Evolutionary conservation across 129 eudicot species (phyloP).

Genomic region (Chrysanthemum makinoi): DNA sequence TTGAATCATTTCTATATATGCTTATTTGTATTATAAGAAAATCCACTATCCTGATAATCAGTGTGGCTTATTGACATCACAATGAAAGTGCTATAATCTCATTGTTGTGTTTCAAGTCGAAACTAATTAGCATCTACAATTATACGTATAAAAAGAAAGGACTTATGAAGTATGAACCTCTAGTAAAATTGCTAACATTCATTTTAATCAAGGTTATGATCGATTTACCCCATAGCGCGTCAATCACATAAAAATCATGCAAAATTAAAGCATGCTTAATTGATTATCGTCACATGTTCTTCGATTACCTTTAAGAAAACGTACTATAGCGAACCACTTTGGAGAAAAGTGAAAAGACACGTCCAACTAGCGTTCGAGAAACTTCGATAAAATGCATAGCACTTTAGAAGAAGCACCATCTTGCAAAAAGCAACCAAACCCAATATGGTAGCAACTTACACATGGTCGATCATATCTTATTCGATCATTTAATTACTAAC

Average conservation of each 20-base stretch:
- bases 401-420: background rate
- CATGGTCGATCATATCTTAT: background rate
- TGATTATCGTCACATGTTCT: conserved; percentile 7
- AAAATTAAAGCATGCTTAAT: conserved; percentile 4
- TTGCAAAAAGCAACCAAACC: conserved; percentile 9
- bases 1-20: background rate
- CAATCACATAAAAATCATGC: background rate
- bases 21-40: too few relatives aligned
- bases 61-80: too few relatives aligned
- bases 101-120: too few relatives aligned
- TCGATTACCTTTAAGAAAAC: background rate
- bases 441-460: conserved; percentile 1
- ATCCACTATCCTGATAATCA: too few relatives aligned
- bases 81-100: too few relatives aligned
- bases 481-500: background rate
- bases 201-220: too few relatives aligned
- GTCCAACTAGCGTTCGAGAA: conserved; percentile 15
- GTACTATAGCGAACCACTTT: conserved; percentile 13
- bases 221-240: too few relatives aligned
- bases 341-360: background rate
- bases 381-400: background rate
- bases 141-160: too few relatives aligned
- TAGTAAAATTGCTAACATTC: too few relatives aligned
- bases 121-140: too few relatives aligned
- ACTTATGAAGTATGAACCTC: too few relatives aligned